A percentile compares a stretch with the other conserved stretches of the same genome.
Conservation (phyloP, 2,329 filamentous ascomycete genomes). For the Fusarium longipes region DNA sequence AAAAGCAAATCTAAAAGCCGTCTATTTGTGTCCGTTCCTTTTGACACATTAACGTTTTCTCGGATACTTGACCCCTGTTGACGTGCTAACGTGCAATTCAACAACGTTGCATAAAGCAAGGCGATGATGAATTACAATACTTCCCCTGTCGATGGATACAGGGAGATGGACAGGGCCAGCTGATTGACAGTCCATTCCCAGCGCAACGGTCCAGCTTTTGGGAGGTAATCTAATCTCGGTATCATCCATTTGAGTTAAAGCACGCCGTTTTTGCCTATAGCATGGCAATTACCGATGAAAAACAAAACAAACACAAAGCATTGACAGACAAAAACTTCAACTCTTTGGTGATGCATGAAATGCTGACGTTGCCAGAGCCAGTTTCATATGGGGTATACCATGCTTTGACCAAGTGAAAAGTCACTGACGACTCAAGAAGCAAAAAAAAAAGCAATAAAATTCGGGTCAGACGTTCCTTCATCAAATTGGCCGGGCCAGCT, state of each 20-base stretch:
- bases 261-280: slow-evolving; percentile 26
- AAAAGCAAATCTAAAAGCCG: not conserved
- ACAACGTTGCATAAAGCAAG: slow-evolving; percentile 5
- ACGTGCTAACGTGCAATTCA: slow-evolving; percentile 8
- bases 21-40: slow-evolving; percentile 5
- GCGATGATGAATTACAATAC: slow-evolving; percentile 23
- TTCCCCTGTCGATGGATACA: slow-evolving; percentile 26
- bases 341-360: not conserved
- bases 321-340: not conserved
- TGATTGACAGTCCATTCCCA: slow-evolving; percentile 42
- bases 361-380: slow-evolving; percentile 1
- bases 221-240: slow-evolving; percentile 45
- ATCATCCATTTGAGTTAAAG: slow-evolving; percentile 41
- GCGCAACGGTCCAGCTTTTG: slow-evolving; percentile 39
- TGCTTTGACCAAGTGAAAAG: slow-evolving; percentile 2
- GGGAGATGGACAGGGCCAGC: slow-evolving; percentile 22
- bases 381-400: not conserved
- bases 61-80: slow-evolving; percentile 2
- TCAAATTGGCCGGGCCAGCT: slow-evolving; percentile 5
- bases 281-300: slow-evolving; percentile 2
- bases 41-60: not conserved
- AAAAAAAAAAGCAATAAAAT: slow-evolving; percentile 34
- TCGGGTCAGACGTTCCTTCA: slow-evolving; percentile 5
- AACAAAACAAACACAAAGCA: slow-evolving; percentile 10
- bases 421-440: slow-evolving; percentile 3